These are phyloP conservation scores for Aspergillus glaucus DNA, from an alignment of 2,329 filamentous ascomycete genomes.

Conservation along the genomic window DNA sequence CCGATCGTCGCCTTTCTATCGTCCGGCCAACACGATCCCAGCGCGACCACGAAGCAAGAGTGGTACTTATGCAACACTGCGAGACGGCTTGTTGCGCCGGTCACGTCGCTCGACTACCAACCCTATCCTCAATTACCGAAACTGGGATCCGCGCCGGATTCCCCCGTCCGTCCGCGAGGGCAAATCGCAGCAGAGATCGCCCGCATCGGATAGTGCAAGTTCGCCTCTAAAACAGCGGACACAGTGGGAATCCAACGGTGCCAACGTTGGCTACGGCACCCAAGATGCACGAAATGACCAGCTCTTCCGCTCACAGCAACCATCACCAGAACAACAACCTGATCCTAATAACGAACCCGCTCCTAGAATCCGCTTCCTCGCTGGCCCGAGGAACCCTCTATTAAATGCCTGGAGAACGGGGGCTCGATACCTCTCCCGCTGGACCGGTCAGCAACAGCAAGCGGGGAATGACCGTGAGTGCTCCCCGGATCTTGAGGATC, in stretches of 20 bases:
- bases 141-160: slow-evolving; percentile 17
- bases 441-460: slow-evolving; percentile 10
- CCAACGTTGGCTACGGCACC: slow-evolving; percentile 25
- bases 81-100: slow-evolving; percentile 11
- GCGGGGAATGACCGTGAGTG: not conserved
- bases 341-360: not conserved
- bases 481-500: not conserved
- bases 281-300: slow-evolving; percentile 14
- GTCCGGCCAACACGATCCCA: slow-evolving; percentile 10
- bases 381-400: slow-evolving; percentile 22
- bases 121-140: slow-evolving; percentile 9
- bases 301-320: not conserved
- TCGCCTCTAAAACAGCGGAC: slow-evolving; percentile 15
- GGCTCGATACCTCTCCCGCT: slow-evolving; percentile 17
- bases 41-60: slow-evolving; percentile 19
- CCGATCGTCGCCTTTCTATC: slow-evolving; percentile 8
- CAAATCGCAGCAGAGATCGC: slow-evolving; percentile 20
- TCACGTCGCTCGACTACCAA: slow-evolving; percentile 19
- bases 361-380: slow-evolving; percentile 13
- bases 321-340: not conserved
- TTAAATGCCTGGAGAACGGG: slow-evolving; percentile 19
- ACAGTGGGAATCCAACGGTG: slow-evolving; percentile 21
- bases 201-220: slow-evolving; percentile 13
- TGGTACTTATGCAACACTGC: slow-evolving; percentile 9
- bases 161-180: slow-evolving; percentile 9